A percentile compares a stretch with the other conserved stretches of the same genome.
These are phyloP conservation scores for sunflower (Helianthus annuus) DNA, from an alignment of 129 eudicot species.

Conservation along the genomic window HanXRQr2.0-SUNRISE NC_035447.2:36554785-36555284, in stretches of 20 bases:
- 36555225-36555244: too few species aligned
- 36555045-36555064: conserved; percentile 66
- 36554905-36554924: conserved; percentile 35
- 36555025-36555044: conserved; percentile 29
- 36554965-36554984: conserved; percentile 6
- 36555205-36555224: too few species aligned
- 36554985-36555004: background rate
- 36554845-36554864: conserved; percentile 36
- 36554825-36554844: conserved; percentile 71
- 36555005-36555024: background rate
- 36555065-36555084: conserved; percentile 62
- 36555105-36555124: conserved; percentile 69
- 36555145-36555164: background rate
- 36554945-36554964: conserved; percentile 44
- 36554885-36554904: conserved; percentile 53
- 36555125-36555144: too few species aligned
- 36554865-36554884: conserved; percentile 49
- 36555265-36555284: too few species aligned
- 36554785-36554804: conserved; percentile 50
- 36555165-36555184: too few species aligned
- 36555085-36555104: conserved; percentile 60
- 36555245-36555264: too few species aligned
- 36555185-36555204: too few species aligned
- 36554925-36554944: conserved; percentile 78
- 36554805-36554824: conserved; percentile 41